Evolutionary conservation across 305 asterid species (phyloP).

Genomic region (Rubia balearica): DNA sequence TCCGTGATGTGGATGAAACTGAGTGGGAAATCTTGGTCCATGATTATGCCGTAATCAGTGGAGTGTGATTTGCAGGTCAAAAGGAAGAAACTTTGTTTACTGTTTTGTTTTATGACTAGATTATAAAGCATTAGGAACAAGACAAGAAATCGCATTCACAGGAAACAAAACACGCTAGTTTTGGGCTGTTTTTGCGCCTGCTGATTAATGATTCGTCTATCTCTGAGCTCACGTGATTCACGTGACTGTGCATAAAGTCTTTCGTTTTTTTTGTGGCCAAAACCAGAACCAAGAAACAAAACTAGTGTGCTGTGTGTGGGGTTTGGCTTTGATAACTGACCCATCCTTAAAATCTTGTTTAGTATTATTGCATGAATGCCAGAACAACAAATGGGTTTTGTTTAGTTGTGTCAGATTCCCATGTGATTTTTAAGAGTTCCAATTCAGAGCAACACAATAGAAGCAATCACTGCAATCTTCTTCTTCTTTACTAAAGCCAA

Average conservation of each 20-base stretch:
- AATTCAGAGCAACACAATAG: background rate
- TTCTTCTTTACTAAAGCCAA: background rate
- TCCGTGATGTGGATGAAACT: background rate
- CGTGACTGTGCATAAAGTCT: background rate
- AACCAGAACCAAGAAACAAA: background rate
- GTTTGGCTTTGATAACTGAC: conserved; percentile 3
- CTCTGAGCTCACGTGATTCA: background rate
- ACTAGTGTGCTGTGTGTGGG: background rate
- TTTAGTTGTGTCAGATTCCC: conserved; percentile 2
- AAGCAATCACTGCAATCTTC: background rate
- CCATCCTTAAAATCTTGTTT: conserved; percentile 5
- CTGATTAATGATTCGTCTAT: background rate
- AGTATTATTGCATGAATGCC: background rate
- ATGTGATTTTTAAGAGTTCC: background rate
- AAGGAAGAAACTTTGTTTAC: background rate
- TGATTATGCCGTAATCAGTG: conserved; percentile 2
- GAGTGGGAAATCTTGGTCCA: conserved; percentile 1
- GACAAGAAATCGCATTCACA: background rate
- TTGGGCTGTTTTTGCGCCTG: conserved; percentile 8
- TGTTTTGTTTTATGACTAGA: conserved; percentile 1
- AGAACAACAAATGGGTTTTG: background rate
- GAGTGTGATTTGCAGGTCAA: conserved; percentile 1
- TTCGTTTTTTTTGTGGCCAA: background rate
- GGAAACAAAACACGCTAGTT: background rate
- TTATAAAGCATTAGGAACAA: background rate